Base-by-base conservation (phyloP, 2,329 filamentous ascomycete species). In the Fusarium floridanum region DNA sequence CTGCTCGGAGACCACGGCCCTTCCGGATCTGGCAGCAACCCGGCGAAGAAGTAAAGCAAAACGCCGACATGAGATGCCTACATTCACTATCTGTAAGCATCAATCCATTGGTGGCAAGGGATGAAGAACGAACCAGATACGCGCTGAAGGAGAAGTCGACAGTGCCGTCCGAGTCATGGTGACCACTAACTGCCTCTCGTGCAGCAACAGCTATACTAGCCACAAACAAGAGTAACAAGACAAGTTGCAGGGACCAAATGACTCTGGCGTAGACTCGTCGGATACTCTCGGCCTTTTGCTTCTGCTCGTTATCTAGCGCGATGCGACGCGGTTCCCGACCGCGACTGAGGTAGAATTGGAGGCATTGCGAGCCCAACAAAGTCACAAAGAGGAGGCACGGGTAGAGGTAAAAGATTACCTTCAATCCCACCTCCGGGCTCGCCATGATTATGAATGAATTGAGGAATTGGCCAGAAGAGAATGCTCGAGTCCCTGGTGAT, bases 21-120 rank as follows among this genome's bases (percentile, higher is more conserved):
- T 71, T 86, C 84, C 1, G 84, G 84, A 43, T 86, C 83, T 4
- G 84, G 84, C 8, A 86, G 79, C 60, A 86, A 74, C 4, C 84
- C 84, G 24, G 82, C 82, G 5, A 85, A 67, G 55, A 83, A 85
- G 70, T 85, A 86, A 5, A 86, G 80, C 6, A 85, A 50, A 5
- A 85, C 83, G 9, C 80, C 84, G 16, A 84, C 82, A 59, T 85
- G 79, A 4, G 84, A 84, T 7, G 84, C 82, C 83, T 81, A 59
- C 3, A 3, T 61, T 9, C n/a, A 3, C 4, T 8, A 43, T 78
- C 10, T 76, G 68, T 12, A 6, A 62, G 14, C 36, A 9, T 34
- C 20, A 22, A 11, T 6, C 11, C 43, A 7, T n/a, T 7, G 10
- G 9, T 4, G n/a, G 6, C 4, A 10, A 7, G 20, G 34, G 8